Evolutionary conservation across 148 eudicot genomes (phyloP).

Genomic region (Diospyros lotus): DNA sequence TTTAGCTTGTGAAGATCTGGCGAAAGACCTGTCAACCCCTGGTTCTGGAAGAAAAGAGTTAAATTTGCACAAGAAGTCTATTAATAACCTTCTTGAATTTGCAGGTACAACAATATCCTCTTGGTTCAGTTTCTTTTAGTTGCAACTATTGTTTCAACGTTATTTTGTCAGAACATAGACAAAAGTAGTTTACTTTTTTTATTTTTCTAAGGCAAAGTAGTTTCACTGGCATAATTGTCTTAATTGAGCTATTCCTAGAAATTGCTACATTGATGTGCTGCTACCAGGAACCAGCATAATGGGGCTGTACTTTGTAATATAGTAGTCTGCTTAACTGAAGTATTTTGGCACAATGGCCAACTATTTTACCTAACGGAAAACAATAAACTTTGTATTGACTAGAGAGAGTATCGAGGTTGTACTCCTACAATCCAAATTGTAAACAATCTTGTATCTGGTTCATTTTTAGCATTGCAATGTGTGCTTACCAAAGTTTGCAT

Average conservation of each 20-base stretch:
- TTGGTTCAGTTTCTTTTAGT: constrained; percentile 10
- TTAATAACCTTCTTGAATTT: constrained; percentile 54
- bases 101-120: constrained; percentile 40
- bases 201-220: too few relatives aligned
- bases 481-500: background rate
- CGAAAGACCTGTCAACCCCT: constrained; percentile 26
- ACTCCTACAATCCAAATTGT: background rate
- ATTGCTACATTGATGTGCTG: background rate
- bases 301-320: background rate
- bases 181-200: background rate
- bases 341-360: background rate
- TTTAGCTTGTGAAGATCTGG: constrained; percentile 62
- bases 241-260: background rate
- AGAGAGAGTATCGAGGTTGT: background rate
- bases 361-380: background rate
- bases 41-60: constrained; percentile 39
- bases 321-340: background rate
- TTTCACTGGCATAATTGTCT: background rate
- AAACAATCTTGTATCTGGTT: background rate
- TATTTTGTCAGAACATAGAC: background rate
- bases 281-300: background rate
- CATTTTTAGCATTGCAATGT: background rate
- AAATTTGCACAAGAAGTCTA: constrained; percentile 40
- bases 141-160: background rate
- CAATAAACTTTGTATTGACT: background rate